Evolutionary conservation across 2,329 filamentous ascomycete species (phyloP).

Genomic region (Penicillium sp.): DNA sequence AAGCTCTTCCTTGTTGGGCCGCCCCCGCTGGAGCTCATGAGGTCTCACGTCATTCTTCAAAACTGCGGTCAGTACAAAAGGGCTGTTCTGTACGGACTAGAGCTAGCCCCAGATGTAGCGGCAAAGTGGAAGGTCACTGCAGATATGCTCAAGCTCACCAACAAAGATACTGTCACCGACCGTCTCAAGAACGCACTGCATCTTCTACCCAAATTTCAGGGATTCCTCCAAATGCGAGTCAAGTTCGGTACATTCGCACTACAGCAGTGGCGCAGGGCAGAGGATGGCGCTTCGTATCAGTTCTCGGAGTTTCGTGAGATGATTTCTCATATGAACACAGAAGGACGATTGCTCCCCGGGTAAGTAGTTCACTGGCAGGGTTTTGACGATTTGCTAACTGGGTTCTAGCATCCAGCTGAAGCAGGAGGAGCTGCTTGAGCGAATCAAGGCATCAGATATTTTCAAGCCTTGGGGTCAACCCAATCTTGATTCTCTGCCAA

Average conservation of each 20-base stretch:
- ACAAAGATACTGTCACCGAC: background rate
- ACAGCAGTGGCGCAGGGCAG: conserved; percentile 33
- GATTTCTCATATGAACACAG: conserved; percentile 35
- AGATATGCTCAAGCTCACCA: background rate
- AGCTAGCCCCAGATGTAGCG: background rate
- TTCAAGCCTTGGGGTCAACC: conserved; percentile 26
- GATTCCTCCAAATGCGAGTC: conserved; percentile 42
- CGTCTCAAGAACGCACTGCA: conserved; percentile 20
- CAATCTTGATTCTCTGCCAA: conserved; percentile 20
- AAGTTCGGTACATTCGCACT: conserved; percentile 44
- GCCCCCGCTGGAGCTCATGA: conserved; percentile 20
- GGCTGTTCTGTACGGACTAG: conserved; percentile 22
- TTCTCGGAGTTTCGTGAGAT: conserved; percentile 41
- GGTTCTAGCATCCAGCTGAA: conserved; percentile 24
- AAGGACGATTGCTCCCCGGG: conserved; percentile 39
- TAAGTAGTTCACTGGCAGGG: conserved; percentile 19
- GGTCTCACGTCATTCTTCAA: conserved; percentile 26
- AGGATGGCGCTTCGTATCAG: conserved; percentile 30
- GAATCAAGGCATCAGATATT: conserved; percentile 30
- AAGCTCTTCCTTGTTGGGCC: conserved; percentile 37
- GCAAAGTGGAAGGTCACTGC: background rate
- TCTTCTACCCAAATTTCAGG: conserved; percentile 25
- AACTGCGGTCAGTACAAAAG: conserved; percentile 18
- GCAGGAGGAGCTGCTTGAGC: conserved; percentile 28
- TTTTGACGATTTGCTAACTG: conserved; percentile 1